Evolutionary conservation across 441 rosid species (phyloP), one percentile per base, ranked within the genome.

Genomic region (Gossypium aridum): DNA sequence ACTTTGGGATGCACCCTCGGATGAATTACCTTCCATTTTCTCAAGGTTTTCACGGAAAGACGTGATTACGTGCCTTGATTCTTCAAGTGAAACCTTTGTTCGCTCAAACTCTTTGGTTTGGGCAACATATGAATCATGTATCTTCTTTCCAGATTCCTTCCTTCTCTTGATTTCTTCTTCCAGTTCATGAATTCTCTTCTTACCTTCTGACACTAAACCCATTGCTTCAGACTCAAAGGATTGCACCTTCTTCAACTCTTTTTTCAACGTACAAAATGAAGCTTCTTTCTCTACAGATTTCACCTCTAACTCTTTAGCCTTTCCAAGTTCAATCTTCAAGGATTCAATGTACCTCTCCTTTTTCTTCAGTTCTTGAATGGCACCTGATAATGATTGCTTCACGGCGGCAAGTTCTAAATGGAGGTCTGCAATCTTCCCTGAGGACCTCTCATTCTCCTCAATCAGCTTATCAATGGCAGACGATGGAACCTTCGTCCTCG

Each of bases 101-200:
- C 82, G 77, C 75, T 83, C 87, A 20, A 87, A 80, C 75, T 83
- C 82, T 63, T 81, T 83, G 1, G 83, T 84, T 65, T 77, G 85
- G 10, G 67, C 72, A 2, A 59, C 76, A 47, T 77, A 74, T n/a
- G 87, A 85, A 71, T 85, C 86, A 0, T 73, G 61, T 8, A 83
- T 23, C 61, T 72, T 83, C 37, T 39, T 74, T 53, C 81, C 88
- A 0, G 79, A 68, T 16, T 80, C 83, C 74, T 78, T 82, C 31
- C 78, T 39, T 20, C 37, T 78, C 73, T 76, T 76, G 3, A 80
- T 14, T 20, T 88, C 87, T 0, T 37, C 64, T 71, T 87, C 87
- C 14, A 88, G 70, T 56, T 86, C 86, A 53, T 71, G 67, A 56
- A 80, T 63, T 72, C 83, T 81, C 43, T 57, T 75, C 74, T 66